A percentile compares a stretch with the other conserved stretches of the same genome.
These are phyloP conservation scores for Vaccinium darrowii DNA, from an alignment of 148 eudicot species.

Conservation along the genomic window DNA sequence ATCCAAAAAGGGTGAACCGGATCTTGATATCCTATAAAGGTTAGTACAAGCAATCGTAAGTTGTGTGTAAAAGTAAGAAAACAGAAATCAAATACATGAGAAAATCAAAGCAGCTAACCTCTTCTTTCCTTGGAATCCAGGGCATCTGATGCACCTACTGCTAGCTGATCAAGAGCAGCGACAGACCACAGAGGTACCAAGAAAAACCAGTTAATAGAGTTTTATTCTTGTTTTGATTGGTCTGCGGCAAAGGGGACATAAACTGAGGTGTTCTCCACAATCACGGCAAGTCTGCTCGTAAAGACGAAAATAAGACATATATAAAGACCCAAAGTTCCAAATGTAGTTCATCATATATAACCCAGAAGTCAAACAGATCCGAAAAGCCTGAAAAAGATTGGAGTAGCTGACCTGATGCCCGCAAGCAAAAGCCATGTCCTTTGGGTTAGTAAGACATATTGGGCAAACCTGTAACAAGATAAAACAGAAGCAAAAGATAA, in stretches of 20 bases:
- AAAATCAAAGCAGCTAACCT: slow-evolving; percentile 4
- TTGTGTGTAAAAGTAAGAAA: neutral
- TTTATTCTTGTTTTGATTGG: slow-evolving; percentile 46
- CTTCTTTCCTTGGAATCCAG: neutral
- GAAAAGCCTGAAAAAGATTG: neutral
- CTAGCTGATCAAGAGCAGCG: neutral
- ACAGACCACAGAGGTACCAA: neutral
- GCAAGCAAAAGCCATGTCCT: slow-evolving; percentile 84
- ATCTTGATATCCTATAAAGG: slow-evolving; percentile 1
- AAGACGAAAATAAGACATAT: neutral
- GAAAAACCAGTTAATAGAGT: slow-evolving; percentile 36
- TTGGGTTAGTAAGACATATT: slow-evolving; percentile 51
- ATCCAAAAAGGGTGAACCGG: neutral
- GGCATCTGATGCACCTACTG: neutral
- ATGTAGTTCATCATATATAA: neutral
- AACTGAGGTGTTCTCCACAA: slow-evolving; percentile 55
- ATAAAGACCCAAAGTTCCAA: neutral
- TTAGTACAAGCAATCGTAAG: neutral
- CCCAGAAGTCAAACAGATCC: neutral
- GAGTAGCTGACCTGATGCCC: slow-evolving; percentile 76
- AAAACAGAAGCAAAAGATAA: neutral
- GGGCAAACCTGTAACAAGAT: slow-evolving; percentile 50
- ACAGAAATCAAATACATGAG: no score
- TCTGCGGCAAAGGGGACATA: slow-evolving; percentile 69
- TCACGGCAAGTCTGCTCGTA: slow-evolving; percentile 58